Percentiles rank a stretch among this genome's conserved stretches.
Conservation (phyloP, 768 basidiomycete species). For the Lepiota brunneoincarnata region DNA sequence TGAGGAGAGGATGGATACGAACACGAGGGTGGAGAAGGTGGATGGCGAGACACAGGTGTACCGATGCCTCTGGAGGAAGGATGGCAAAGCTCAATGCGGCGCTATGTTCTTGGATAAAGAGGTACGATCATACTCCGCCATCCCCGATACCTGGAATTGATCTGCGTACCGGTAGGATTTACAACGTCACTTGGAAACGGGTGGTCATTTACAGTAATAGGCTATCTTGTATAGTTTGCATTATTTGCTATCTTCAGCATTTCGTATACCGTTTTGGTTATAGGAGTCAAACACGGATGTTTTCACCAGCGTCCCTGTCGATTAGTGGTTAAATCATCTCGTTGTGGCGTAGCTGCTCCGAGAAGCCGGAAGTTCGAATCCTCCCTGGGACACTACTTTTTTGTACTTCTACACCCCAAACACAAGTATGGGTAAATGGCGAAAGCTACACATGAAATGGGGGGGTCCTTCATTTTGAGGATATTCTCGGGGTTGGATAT, state of each 20-base stretch:
- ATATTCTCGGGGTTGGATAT: no score
- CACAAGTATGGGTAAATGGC: no score
- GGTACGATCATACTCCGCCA: slow-evolving; percentile 20
- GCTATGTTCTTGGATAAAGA: slow-evolving; percentile 30
- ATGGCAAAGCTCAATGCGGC: slow-evolving; percentile 25
- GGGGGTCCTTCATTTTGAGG: no score
- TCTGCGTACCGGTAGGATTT: background rate
- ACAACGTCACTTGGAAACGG: background rate
- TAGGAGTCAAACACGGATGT: background rate
- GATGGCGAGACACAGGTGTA: slow-evolving; percentile 33
- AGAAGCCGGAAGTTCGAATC: slow-evolving; percentile 19
- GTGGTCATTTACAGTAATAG: background rate
- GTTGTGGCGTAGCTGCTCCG: slow-evolving; percentile 16
- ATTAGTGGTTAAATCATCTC: slow-evolving; percentile 21
- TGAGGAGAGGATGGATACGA: slow-evolving; percentile 21
- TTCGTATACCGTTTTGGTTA: no score
- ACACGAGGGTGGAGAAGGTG: slow-evolving; percentile 11
- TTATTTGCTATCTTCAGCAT: background rate
- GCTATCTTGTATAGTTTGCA: background rate
- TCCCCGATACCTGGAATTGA: background rate
- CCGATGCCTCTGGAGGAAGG: slow-evolving; percentile 42
- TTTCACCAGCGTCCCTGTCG: slow-evolving; percentile 13
- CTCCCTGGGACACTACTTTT: slow-evolving; percentile 13
- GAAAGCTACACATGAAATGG: no score
- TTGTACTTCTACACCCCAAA: no score